Percentiles rank a stretch among this genome's conserved stretches.
Evolutionary conservation across 768 basidiomycete species (phyloP).

Genomic region (Mycena alexandri): DNA sequence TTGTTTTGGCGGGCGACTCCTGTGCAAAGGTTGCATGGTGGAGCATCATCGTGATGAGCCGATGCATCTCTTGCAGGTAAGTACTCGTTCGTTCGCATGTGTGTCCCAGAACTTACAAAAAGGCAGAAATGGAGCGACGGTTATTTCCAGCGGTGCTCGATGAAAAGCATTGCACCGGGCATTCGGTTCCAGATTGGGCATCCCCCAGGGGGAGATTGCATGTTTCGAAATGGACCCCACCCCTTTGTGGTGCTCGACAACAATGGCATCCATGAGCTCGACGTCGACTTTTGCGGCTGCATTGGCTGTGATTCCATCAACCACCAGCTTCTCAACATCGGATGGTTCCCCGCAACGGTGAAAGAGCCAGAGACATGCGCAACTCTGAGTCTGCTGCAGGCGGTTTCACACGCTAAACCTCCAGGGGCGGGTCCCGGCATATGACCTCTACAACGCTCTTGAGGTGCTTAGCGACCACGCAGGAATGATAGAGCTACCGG

Average conservation of each 20-base stretch:
- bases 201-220: slow-evolving; percentile 23
- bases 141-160: slow-evolving; percentile 30
- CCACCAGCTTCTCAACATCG: slow-evolving; percentile 34
- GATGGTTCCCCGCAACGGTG: slow-evolving; percentile 40
- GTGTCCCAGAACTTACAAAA: too few species aligned
- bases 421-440: slow-evolving; percentile 34
- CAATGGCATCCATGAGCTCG: slow-evolving; percentile 40
- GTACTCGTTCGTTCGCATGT: too few species aligned
- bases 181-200: slow-evolving; percentile 41
- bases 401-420: slow-evolving; percentile 40
- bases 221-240: slow-evolving; percentile 8
- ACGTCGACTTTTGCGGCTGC: slow-evolving; percentile 28
- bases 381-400: slow-evolving; percentile 36
- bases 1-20: slow-evolving; percentile 26
- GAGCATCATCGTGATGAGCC: slow-evolving; percentile 32
- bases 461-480: slow-evolving; percentile 5
- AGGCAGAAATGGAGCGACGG: slow-evolving; percentile 40
- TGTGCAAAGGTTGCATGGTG: slow-evolving; percentile 35
- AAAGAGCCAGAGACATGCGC: slow-evolving; percentile 37
- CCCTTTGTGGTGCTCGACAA: slow-evolving; percentile 39
- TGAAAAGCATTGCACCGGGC: slow-evolving; percentile 13
- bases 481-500: neutral
- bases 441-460: slow-evolving; percentile 39
- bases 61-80: slow-evolving; percentile 39
- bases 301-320: neutral